Evolutionary conservation across 805 yeast genomes (phyloP), one percentile per base, ranked within the genome.

Genomic region (Barnettozyma vustinii): DNA sequence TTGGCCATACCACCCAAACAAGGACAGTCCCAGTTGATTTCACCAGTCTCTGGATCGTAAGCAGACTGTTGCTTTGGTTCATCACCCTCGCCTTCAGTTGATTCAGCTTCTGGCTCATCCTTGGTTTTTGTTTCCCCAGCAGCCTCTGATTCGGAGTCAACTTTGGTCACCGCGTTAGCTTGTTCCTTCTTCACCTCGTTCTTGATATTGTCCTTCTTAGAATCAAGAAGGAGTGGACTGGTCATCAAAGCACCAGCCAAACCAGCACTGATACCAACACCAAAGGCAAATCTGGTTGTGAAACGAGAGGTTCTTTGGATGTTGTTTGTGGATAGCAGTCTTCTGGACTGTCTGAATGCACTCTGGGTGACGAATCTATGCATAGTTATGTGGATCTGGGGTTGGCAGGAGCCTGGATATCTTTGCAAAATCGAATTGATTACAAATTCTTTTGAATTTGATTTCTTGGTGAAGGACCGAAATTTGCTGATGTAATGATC

Each of bases 21-120:
- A n/a, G 99, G 98, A 68, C 99, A 94, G 64, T 94, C 98, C 99
- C 99, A 94, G 79, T 94, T 92, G 70, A 94, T 94, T 66, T 92
- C 98, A 27, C 99, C 99, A 3, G 99, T 94, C 61, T 87, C 96
- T 27, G 97, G 97, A 71, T 92, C 81, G 70, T 81, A 92, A 4
- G 98, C 97, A 36, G 89, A 86, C 52, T 74, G 70, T 53, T 67
- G 72, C 19, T 70, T 68, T 40, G 69, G 76, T 40, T 70, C 73
- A 37, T 63, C 68, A 44, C 63, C 71, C 7, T 52, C 65, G 26
- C 52, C 44, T 39, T 50, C 47, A 13, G 40, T 18, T 10, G 40
- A 45, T 9, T 36, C 39, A 36, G 39, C 12, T 9, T 36, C 16
- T 16, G 44, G 1, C 21, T 51, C 49, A 32, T 40, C 27, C 30